Conservation (phyloP, 371 early-diverging fungal genomes). For the Mucor indicus region DNA sequence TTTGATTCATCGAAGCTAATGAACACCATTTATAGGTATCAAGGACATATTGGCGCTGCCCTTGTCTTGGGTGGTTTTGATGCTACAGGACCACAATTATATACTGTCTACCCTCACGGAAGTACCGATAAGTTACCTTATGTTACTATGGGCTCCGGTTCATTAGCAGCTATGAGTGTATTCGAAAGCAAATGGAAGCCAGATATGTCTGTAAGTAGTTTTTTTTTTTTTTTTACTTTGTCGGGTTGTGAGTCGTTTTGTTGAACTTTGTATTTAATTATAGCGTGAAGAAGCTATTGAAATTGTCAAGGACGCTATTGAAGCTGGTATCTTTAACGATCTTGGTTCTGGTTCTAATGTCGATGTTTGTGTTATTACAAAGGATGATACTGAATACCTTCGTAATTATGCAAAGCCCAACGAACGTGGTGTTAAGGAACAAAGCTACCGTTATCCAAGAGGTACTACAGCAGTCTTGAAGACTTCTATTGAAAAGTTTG, state of each 20-base stretch:
- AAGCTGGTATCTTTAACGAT: slow-evolving; percentile 99
- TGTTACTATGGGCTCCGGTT: slow-evolving; percentile 98
- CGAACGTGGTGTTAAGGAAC: slow-evolving; percentile 83
- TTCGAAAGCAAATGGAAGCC: slow-evolving; percentile 91
- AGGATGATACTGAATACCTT: slow-evolving; percentile 76
- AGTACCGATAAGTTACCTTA: slow-evolving; percentile 95
- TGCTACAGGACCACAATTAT: slow-evolving; percentile 89
- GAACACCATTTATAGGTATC: slow-evolving; percentile 62
- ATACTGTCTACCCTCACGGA: slow-evolving; percentile 97
- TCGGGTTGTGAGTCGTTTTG: no score
- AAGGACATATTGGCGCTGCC: slow-evolving; percentile 97
- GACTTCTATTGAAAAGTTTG: slow-evolving; percentile 36
- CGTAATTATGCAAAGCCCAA: slow-evolving; percentile 88
- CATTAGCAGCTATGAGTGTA: slow-evolving; percentile 96
- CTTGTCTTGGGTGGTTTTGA: slow-evolving; percentile 98
- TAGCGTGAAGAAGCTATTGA: slow-evolving; percentile 93
- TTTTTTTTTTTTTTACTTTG: not conserved
- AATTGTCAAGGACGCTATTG: slow-evolving; percentile 93
- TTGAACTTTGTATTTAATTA: not conserved
- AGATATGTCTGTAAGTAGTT: slow-evolving; percentile 70
- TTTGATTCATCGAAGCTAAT: not conserved
- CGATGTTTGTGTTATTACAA: slow-evolving; percentile 92
- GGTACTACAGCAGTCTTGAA: slow-evolving; percentile 51
- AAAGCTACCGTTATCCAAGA: slow-evolving; percentile 64
- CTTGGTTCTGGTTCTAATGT: slow-evolving; percentile 99